Base-by-base conservation (phyloP, 2,329 filamentous ascomycete species). In the Talaromyces sp. region DNA sequence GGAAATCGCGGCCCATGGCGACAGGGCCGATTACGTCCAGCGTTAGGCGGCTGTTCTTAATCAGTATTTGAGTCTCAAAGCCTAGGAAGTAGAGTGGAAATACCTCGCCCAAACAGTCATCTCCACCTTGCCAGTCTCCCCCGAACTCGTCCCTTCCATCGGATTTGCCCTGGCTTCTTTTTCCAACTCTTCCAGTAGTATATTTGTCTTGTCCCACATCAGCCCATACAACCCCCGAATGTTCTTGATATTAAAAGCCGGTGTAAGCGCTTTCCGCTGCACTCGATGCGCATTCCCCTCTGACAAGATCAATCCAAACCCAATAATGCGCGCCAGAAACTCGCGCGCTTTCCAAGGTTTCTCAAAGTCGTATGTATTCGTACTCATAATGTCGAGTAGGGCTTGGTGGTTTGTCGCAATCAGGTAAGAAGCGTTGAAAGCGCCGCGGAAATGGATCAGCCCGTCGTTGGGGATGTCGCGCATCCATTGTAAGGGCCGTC, bases 21-120 rank as follows among this genome's bases (percentile, higher is more conserved):
- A 81, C 81, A 1, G 81, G 71, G 1, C 83, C 83, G 55, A 86
- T 85, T 51, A 85, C 83, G 62, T 85, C 83, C 9, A 85, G 77
- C 0, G 83, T 84, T 2, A 82, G 78, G 3, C 83, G 80, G 38
- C 71, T 73, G 21, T 41, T 86, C 87, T 91, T 46, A 76, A 76
- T 72, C 48, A 80, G 75, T 1, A 21, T 24, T 14, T 3, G 3
- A 14, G 5, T 31, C 27, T 24, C 19, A n/a, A 38, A 10, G 12
- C 3, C 21, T 19, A 56, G 7, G 32, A 14, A 3, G 31, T 29
- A 50, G 29, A 19, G 3, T 8, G 9, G 24, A 31, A 48, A 1
- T 31, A 60, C 58, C 58, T 64, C 24, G 59, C 59, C 59, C 59
- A 61, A 6, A 61, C 48, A 26, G 32, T 48, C 69, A 75, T 71